A percentile compares a stretch with the other conserved stretches of the same genome.
phyloP scores from a whole-genome alignment of 1,284 basidiomycete genomes.

The Pseudozyma thailandica region DNA sequence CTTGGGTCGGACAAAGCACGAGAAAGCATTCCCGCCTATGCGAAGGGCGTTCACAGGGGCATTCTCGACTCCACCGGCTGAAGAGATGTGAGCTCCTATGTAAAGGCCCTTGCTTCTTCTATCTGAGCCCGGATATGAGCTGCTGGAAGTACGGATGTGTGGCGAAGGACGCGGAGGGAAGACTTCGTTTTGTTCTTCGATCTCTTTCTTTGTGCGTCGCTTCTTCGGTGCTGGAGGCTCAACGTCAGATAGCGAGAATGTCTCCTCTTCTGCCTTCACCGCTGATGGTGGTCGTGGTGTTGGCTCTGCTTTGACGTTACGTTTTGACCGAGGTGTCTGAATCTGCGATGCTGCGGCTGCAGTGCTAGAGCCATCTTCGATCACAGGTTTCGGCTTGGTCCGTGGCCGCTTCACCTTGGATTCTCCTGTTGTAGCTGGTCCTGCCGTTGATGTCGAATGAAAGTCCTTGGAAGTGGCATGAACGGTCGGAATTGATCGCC shows the following conservation, averaged over 20 bases:
- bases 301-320: constrained; percentile 5
- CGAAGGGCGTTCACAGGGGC: constrained; percentile 75
- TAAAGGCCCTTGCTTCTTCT: constrained; percentile 21
- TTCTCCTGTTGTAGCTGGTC: not conserved
- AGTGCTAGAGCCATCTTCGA: not conserved
- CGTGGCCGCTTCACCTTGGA: constrained; percentile 10
- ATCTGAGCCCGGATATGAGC: not conserved
- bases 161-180: constrained; percentile 26
- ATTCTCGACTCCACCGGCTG: constrained; percentile 81
- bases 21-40: constrained; percentile 80
- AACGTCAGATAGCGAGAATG: not conserved
- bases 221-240: constrained; percentile 12
- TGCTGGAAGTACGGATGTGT: not conserved
- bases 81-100: constrained; percentile 83
- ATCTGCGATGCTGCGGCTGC: not conserved
- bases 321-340: not conserved
- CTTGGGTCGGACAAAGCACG: constrained; percentile 84
- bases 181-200: constrained; percentile 10
- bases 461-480: not conserved
- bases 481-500: constrained; percentile 7
- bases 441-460: not conserved
- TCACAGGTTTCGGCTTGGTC: constrained; percentile 8
- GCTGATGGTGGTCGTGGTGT: too few species aligned
- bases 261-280: constrained; percentile 7
- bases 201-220: constrained; percentile 24